These are phyloP conservation scores for Vararia minispora DNA, from an alignment of 768 basidiomycete species.

Conservation along the genomic window DNA sequence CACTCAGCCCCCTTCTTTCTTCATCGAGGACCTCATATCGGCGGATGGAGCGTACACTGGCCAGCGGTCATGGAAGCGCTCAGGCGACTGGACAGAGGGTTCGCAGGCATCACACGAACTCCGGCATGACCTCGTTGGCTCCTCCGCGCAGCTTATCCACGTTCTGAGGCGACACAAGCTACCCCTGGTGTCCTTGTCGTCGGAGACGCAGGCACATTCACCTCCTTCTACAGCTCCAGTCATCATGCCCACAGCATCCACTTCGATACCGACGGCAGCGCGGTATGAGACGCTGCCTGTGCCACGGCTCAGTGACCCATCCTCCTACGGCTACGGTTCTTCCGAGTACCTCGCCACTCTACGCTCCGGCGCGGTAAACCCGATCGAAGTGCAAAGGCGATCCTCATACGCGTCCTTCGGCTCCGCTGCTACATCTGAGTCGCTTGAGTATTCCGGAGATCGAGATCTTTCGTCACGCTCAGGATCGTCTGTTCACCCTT, in stretches of 20 bases:
- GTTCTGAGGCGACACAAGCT: constrained; percentile 39
- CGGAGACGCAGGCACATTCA: too few relatives aligned
- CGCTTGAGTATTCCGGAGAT: constrained; percentile 2
- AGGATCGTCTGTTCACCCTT: too few relatives aligned
- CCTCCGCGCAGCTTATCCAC: constrained; percentile 45
- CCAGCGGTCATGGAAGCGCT: constrained; percentile 45
- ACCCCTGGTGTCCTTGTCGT: too few relatives aligned
- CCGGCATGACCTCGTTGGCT: constrained; percentile 55
- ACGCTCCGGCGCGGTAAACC: not conserved
- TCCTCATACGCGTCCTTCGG: constrained; percentile 9
- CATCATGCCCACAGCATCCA: too few relatives aligned
- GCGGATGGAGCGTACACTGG: constrained; percentile 22
- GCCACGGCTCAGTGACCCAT: too few relatives aligned
- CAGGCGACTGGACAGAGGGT: constrained; percentile 68
- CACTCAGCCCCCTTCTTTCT: constrained; percentile 59
- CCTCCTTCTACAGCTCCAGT: too few relatives aligned
- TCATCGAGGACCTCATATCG: constrained; percentile 36
- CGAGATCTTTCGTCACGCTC: constrained; percentile 3
- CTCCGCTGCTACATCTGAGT: constrained; percentile 2
- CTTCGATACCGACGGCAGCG: too few relatives aligned
- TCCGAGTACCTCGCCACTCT: too few relatives aligned
- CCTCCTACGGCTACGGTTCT: too few relatives aligned
- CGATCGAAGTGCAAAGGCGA: constrained; percentile 2
- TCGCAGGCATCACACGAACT: constrained; percentile 53
- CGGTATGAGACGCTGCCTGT: too few relatives aligned